phyloP scores from a whole-genome alignment of 225 moss, liverwort and hornwort genomes.

The Pseudoscleropodium purum region DNA sequence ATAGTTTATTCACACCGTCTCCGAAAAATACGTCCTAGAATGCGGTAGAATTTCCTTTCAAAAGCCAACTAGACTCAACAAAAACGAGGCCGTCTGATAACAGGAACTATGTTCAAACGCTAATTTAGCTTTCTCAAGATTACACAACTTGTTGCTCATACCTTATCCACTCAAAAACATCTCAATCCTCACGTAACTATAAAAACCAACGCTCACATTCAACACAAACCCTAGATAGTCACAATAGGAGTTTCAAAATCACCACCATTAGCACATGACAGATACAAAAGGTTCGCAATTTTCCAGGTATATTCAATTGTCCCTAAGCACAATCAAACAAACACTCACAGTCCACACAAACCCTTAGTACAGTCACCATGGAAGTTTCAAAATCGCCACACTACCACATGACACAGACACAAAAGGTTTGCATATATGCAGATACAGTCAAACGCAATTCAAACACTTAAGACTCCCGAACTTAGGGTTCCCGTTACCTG shows the following conservation, averaged over 20 bases:
- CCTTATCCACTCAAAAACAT: background rate
- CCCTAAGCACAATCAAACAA: background rate
- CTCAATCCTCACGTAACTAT: background rate
- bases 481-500: conserved; percentile 24
- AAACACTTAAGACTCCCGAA: background rate
- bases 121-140: background rate
- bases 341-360: background rate
- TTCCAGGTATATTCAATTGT: background rate
- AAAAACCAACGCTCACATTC: background rate
- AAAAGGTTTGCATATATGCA: background rate
- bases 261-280: background rate
- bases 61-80: too few species aligned
- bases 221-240: background rate
- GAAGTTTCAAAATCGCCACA: background rate
- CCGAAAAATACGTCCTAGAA: background rate
- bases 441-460: background rate
- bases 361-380: background rate
- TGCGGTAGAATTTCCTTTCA: background rate
- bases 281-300: background rate
- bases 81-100: background rate
- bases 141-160: too few species aligned
- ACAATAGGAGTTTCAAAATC: background rate
- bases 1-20: too few species aligned
- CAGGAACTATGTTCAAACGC: background rate
- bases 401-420: background rate